Evolutionary conservation across 495 filamentous ascomycete species (phyloP).

Genomic region (Aspergillus heteromorphus): DNA sequence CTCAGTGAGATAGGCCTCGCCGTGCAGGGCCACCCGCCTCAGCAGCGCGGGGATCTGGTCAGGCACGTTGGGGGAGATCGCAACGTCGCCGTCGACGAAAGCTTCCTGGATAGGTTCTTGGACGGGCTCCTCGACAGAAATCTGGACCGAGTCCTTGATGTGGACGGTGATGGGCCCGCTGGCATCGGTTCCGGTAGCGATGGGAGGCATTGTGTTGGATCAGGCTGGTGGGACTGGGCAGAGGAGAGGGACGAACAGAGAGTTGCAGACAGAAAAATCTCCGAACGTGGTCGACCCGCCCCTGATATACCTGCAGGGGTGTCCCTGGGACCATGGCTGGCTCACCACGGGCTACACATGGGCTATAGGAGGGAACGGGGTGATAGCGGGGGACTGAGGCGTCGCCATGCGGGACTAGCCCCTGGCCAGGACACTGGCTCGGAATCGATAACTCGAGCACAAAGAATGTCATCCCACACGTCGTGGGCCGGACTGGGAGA

Average conservation of each 20-base stretch:
- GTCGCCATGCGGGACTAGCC: no score
- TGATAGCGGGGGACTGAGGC: no score
- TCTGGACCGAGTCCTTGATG: no score
- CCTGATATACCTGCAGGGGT: not conserved
- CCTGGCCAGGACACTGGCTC: no score
- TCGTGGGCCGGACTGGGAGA: no score
- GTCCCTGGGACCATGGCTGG: no score
- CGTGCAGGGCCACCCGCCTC: not conserved
- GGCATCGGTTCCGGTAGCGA: not conserved
- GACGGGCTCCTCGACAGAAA: no score
- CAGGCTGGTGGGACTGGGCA: not conserved
- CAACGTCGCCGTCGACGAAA: not conserved
- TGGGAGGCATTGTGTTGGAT: not conserved
- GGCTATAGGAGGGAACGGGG: no score
- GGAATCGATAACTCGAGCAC: no score
- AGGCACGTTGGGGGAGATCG: not conserved
- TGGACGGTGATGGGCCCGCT: not conserved
- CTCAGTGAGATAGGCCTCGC: not conserved
- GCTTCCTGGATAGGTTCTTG: not conserved
- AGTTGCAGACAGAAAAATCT: not conserved
- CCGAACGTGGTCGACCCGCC: no score
- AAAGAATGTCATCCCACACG: no score
- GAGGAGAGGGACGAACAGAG: not conserved
- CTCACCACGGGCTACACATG: no score
- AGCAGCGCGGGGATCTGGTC: not conserved